These are phyloP conservation scores for Alternaria postmessia DNA, from an alignment of 2,329 filamentous ascomycete species.

Conservation along the genomic window DNA sequence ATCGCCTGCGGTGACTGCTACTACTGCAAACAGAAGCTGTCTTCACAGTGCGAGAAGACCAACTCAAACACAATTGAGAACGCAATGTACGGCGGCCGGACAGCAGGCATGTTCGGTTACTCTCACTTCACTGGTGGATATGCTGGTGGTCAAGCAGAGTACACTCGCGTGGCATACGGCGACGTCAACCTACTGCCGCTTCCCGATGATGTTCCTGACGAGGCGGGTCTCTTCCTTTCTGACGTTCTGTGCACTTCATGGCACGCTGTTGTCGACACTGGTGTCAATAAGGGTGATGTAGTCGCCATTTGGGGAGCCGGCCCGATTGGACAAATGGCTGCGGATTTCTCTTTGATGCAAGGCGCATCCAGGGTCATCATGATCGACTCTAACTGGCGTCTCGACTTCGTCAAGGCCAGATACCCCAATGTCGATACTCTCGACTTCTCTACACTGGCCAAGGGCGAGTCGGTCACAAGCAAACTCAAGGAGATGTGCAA, in stretches of 20 bases:
- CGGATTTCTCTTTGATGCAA: conserved; percentile 71
- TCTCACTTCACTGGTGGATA: conserved; percentile 83
- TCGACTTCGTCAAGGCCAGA: conserved; percentile 72
- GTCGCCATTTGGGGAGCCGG: conserved; percentile 90
- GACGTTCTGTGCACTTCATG: conserved; percentile 83
- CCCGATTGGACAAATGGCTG: conserved; percentile 82
- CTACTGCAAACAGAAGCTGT: conserved; percentile 80
- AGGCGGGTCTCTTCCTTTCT: conserved; percentile 81
- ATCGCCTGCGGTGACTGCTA: conserved; percentile 76
- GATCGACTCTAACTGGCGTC: conserved; percentile 76
- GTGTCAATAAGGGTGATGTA: conserved; percentile 76
- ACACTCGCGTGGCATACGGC: conserved; percentile 80
- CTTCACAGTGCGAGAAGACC: conserved; percentile 81
- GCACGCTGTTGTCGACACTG: conserved; percentile 83
- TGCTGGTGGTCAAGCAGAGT: conserved; percentile 87
- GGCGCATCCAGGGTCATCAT: conserved; percentile 80
- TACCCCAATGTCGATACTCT: conserved; percentile 73
- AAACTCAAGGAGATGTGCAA: conserved; percentile 77
- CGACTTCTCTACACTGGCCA: conserved; percentile 72
- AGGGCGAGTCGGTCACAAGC: conserved; percentile 71
- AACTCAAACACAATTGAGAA: conserved; percentile 76
- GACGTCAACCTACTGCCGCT: conserved; percentile 83
- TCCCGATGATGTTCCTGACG: conserved; percentile 81
- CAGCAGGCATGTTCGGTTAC: conserved; percentile 70
- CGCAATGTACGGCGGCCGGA: conserved; percentile 80